Percentiles rank a stretch among this genome's conserved stretches.
These are phyloP conservation scores for Mycena sanguinolenta DNA, from an alignment of 768 basidiomycete species.

Conservation along the genomic window DNA sequence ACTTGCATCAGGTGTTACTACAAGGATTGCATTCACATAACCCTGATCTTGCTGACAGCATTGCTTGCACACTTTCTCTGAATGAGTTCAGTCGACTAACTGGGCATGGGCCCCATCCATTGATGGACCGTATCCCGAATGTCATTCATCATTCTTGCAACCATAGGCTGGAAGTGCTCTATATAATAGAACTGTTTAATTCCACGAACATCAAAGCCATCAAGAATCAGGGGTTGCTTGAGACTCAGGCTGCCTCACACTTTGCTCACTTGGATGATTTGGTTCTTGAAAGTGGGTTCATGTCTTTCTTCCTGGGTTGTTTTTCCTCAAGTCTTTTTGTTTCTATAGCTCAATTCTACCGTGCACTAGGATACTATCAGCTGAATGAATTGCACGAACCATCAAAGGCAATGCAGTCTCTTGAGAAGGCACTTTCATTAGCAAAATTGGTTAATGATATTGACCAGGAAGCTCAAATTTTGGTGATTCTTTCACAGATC, in stretches of 20 bases:
- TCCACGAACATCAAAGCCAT: neutral
- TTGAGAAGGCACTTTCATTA: too few species aligned
- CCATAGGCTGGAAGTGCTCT: conserved; percentile 3
- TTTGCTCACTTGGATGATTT: neutral
- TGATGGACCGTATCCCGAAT: conserved; percentile 1
- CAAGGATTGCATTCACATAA: neutral
- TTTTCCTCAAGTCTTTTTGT: too few species aligned
- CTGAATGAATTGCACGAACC: too few species aligned
- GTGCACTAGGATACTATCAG: too few species aligned
- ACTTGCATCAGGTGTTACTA: neutral
- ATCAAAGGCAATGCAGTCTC: too few species aligned
- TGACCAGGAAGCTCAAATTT: neutral
- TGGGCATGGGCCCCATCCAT: neutral
- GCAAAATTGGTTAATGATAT: too few species aligned
- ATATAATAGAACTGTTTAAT: neutral
- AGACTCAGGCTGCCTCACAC: neutral
- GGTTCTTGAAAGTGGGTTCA: neutral
- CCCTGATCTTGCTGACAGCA: neutral
- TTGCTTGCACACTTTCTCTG: neutral
- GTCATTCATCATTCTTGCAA: neutral
- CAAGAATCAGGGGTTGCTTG: neutral
- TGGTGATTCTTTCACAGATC: neutral
- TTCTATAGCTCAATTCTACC: conserved; percentile 7
- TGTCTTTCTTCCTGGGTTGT: too few species aligned
- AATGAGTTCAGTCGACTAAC: neutral